Base-by-base conservation (phyloP, 2,329 filamentous ascomycete species). In the Orbilia ellipsospora region DNA sequence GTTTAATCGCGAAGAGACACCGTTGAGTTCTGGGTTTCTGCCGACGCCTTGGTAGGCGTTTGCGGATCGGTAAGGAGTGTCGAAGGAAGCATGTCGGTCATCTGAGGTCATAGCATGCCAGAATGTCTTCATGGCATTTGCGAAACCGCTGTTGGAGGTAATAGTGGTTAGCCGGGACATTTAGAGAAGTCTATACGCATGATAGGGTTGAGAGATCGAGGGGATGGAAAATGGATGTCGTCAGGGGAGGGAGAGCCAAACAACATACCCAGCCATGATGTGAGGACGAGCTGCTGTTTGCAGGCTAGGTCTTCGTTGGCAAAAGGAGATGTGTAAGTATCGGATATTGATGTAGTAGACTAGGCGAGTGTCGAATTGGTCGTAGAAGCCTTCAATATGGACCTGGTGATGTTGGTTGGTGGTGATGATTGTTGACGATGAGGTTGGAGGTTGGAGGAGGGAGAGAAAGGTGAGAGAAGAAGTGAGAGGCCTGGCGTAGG, bases 61-160 rank as follows among this genome's bases (percentile, higher is more conserved):
- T 23, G 70, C 57, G 28, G 64, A 64, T 56, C 94, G 90, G 84
- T 96, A 96, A 60, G 95, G 94, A 73, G 94, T 96, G 84, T 99
- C 92, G 86, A 91, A 92, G 77, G 90, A 90, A 78, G 95, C 96
- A 85, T 99, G 89, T 77, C 95, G 96, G 85, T 89, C 87, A 80
- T 90, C 87, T 78, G 88, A 90, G 82, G 88, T 91, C 87, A 91
- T 95, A 79, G 91, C 89, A 86, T 98, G 95, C 95, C 95, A 99
- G 85, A 99, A 94, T 77, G 91, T 92, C 84, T 91, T 91, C 84
- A 95, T 91, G 83, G 90, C 89, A 80, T 87, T 87, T 80, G 88
- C 87, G 81, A 94, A 68, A 54, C 50, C 64, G 64, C 36, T 63
- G 75, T 61, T 54, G 13, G 28, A 15, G 13, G 13, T 48, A 4